Conservation (phyloP, 495 filamentous ascomycete species). For the Penicillium waksmanii region DNA sequence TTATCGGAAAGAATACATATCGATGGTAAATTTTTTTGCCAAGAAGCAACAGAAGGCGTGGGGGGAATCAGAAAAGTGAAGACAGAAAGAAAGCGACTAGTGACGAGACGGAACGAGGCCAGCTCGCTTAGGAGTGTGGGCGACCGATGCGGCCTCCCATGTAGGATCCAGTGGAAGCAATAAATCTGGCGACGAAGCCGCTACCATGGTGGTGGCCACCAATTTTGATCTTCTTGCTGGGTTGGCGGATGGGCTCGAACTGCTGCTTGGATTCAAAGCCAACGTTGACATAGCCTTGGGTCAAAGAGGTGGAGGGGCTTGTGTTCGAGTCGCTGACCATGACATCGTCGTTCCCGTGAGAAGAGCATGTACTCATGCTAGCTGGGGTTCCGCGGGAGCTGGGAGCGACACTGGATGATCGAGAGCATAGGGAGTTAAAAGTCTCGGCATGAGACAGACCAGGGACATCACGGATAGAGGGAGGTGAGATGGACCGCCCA, state of each 20-base stretch:
- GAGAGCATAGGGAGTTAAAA: slow-evolving; percentile 49
- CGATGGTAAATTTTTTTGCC: slow-evolving; percentile 25
- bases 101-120: slow-evolving; percentile 20
- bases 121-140: slow-evolving; percentile 36
- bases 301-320: slow-evolving; percentile 39
- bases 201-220: slow-evolving; percentile 28
- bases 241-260: slow-evolving; percentile 35
- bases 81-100: slow-evolving; percentile 7
- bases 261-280: slow-evolving; percentile 29
- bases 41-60: slow-evolving; percentile 9
- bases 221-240: slow-evolving; percentile 49
- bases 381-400: slow-evolving; percentile 47
- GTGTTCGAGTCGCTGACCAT: slow-evolving; percentile 37
- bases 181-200: slow-evolving; percentile 49
- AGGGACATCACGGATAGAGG: slow-evolving; percentile 52
- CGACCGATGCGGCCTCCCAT: slow-evolving; percentile 45
- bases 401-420: slow-evolving; percentile 52
- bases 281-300: slow-evolving; percentile 42
- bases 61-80: slow-evolving; percentile 5
- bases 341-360: slow-evolving; percentile 40
- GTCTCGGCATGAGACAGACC: slow-evolving; percentile 50
- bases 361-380: slow-evolving; percentile 47
- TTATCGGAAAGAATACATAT: slow-evolving; percentile 29
- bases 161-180: slow-evolving; percentile 49
- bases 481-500: slow-evolving; percentile 53